Evolutionary conservation across 1,284 basidiomycete genomes (phyloP), one percentile per base, ranked within the genome.

Genomic region (Apiotrichum sp.): DNA sequence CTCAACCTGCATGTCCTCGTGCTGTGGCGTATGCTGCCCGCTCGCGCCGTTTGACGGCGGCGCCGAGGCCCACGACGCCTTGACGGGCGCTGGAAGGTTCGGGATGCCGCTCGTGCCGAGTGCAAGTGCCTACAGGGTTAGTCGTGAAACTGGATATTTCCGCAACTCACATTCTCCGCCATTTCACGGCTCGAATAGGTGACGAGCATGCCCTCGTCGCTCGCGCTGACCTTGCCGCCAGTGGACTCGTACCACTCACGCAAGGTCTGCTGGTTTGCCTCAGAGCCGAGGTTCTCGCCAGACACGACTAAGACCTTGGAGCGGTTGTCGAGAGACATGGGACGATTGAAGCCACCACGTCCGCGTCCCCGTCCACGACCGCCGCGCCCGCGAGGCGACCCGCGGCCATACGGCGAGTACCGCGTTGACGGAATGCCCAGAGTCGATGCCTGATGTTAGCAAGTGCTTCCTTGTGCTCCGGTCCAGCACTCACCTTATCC

Each of bases 251-350:
- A 93, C 85, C 89, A 93, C 62, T 87, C 84, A 60, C 82, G 83
- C 52, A 91, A 79, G 31, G 83, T 80, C 62, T 83, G 47, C 81
- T 65, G 52, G 78, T 78, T 39, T 31, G 78, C 77, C 35, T 77
- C 78, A 1, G 63, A 67, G 2, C 60, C 44, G 1, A 78, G 67
- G 0, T 83, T 82, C 11, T 76, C 73, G 40, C 85, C 88, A 63
- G 88, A 85, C 40, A 96, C 78, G 44, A 87, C 75, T 34, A 97
- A 76, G 69, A 83, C 86, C 75, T 86, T 89, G 4, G 93, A 88
- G 16, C 93, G 84, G 67, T 95, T 93, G 75, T 97, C 93, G 31
- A 97, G 82, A 64, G 87, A 87, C 85, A 95, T 88, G 64, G 70
- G 71, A 44, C 82, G 79, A 39, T 82, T 78, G 22, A 65, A 67